Evolutionary conservation across 2,329 filamentous ascomycete species (phyloP).

Genomic region (Calonectria crousiana): DNA sequence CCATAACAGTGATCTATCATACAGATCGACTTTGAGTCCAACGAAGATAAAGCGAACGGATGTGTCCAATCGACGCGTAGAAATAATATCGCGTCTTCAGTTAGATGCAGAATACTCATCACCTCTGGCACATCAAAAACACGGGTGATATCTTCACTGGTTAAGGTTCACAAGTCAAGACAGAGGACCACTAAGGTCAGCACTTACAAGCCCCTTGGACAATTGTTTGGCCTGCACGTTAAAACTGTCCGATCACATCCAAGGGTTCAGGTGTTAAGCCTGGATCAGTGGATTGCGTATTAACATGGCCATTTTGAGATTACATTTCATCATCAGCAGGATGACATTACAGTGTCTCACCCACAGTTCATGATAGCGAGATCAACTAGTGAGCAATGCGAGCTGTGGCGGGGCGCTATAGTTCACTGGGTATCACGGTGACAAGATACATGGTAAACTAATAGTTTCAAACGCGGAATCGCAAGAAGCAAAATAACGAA

Average conservation of each 20-base stretch:
- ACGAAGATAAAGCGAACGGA: not conserved
- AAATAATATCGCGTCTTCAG: not conserved
- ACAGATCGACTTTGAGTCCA: not conserved
- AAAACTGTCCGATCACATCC: not conserved
- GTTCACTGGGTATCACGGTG: not conserved
- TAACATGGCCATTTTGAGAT: not conserved
- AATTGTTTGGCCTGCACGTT: not conserved
- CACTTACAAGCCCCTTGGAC: not conserved
- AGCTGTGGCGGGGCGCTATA: not conserved
- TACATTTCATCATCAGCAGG: not conserved
- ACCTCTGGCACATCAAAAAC: not conserved
- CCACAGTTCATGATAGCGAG: not conserved
- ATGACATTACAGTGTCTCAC: not conserved
- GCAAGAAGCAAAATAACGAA: not conserved
- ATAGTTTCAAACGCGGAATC: not conserved
- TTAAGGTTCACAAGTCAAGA: not conserved
- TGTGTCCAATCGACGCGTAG: not conserved
- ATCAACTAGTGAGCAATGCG: not conserved
- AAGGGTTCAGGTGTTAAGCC: not conserved
- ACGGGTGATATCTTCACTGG: not conserved
- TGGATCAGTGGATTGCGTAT: not conserved
- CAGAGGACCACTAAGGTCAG: not conserved
- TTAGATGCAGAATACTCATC: not conserved
- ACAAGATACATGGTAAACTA: no score
- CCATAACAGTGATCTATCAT: not conserved